These are phyloP conservation scores for Sindora glabra DNA, from an alignment of 306 rosid genomes.

Conservation along the genomic window DNA sequence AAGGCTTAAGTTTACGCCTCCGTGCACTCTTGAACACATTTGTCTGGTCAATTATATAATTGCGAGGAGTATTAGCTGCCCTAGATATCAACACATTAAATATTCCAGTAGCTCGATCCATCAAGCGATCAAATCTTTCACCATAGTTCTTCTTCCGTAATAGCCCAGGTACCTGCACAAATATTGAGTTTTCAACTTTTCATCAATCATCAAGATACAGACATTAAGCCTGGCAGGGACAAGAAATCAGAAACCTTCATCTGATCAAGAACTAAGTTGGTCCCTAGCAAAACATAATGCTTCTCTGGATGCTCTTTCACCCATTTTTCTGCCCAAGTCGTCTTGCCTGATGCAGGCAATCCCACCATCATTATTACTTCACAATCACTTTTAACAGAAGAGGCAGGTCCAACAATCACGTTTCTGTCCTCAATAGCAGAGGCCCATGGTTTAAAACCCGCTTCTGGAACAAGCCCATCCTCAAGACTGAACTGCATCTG, in stretches of 20 bases:
- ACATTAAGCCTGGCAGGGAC: not conserved
- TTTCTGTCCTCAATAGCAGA: slow-evolving; percentile 35
- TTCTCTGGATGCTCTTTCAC: slow-evolving; percentile 41
- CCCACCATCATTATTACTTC: slow-evolving; percentile 62
- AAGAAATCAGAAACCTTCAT: slow-evolving; percentile 43
- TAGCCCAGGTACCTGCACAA: slow-evolving; percentile 42
- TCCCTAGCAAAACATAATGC: slow-evolving; percentile 53
- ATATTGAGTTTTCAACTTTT: not conserved
- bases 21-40: slow-evolving; percentile 57
- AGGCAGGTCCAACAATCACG: slow-evolving; percentile 30
- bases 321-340: slow-evolving; percentile 63
- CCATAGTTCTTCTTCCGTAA: slow-evolving; percentile 35
- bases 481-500: slow-evolving; percentile 50
- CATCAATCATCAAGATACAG: not conserved
- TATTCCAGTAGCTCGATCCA: slow-evolving; percentile 37
- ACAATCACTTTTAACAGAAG: slow-evolving; percentile 28
- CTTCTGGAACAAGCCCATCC: slow-evolving; percentile 44
- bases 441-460: slow-evolving; percentile 45
- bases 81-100: slow-evolving; percentile 36
- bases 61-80: slow-evolving; percentile 44
- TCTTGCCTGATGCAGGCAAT: slow-evolving; percentile 55
- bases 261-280: slow-evolving; percentile 41
- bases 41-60: slow-evolving; percentile 57
- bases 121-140: slow-evolving; percentile 46
- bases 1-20: slow-evolving; percentile 45